Evolutionary conservation across 345 rosid species (phyloP).

Genomic region (thale cress (Arabidopsis thaliana)): TAIR10.1 NC_003071.7:10108001-10108500

Average conservation of each 20-base stretch:
- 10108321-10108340: conserved; percentile 48
- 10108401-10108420: conserved; percentile 98
- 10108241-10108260: conserved; percentile 50
- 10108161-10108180: conserved; percentile 43
- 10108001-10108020: conserved; percentile 87
- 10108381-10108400: conserved; percentile 99
- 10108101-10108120: conserved; percentile 45
- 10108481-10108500: neutral
- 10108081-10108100: conserved; percentile 49
- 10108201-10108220: conserved; percentile 58
- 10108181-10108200: conserved; percentile 72
- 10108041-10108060: conserved; percentile 73
- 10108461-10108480: neutral
- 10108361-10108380: conserved; percentile 99
- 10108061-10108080: conserved; percentile 61
- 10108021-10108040: conserved; percentile 99
- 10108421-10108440: conserved; percentile 57
- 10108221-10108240: conserved; percentile 44
- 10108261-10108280: conserved; percentile 59
- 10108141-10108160: conserved; percentile 37
- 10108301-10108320: conserved; percentile 42
- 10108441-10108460: neutral
- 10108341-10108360: conserved; percentile 77
- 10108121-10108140: conserved; percentile 35
- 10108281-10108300: conserved; percentile 47